Evolutionary conservation across 441 rosid genomes (phyloP).

Genomic region (Brassica balearica): DNA sequence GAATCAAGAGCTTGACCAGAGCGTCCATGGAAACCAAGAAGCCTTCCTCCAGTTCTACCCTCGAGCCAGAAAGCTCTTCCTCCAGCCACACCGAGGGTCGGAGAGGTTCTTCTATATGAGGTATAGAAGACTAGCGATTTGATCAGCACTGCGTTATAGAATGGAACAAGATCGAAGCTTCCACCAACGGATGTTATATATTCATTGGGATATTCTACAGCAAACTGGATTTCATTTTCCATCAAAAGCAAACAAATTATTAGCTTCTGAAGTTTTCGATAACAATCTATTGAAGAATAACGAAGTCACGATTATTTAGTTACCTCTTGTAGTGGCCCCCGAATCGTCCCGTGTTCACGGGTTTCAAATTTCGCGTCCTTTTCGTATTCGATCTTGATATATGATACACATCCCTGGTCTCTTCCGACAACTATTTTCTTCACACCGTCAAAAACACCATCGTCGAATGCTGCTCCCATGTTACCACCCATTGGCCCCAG

Average conservation of each 20-base stretch:
- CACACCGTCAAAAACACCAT: constrained; percentile 38
- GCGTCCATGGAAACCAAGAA: constrained; percentile 40
- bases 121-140: constrained; percentile 36
- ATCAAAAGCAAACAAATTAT: not conserved
- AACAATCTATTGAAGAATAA: not conserved
- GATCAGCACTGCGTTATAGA: not conserved
- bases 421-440: constrained; percentile 19
- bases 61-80: constrained; percentile 4
- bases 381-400: constrained; percentile 34
- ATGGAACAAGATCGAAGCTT: constrained; percentile 12
- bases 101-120: constrained; percentile 12
- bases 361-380: constrained; percentile 20
- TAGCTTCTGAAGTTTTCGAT: not conserved
- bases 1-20: constrained; percentile 8
- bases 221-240: constrained; percentile 18
- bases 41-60: constrained; percentile 35
- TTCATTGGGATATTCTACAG: constrained; percentile 22
- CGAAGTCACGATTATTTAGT: not conserved
- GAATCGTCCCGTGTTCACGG: constrained; percentile 17
- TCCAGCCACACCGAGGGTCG: constrained; percentile 19
- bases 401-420: not conserved
- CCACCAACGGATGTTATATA: constrained; percentile 40
- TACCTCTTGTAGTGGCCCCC: constrained; percentile 14
- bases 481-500: constrained; percentile 29
- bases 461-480: constrained; percentile 28